Percentiles rank a stretch among this genome's conserved stretches.
These are phyloP conservation scores for Trichoderma erinaceum DNA, from an alignment of 495 filamentous ascomycete genomes.

Conservation along the genomic window DNA sequence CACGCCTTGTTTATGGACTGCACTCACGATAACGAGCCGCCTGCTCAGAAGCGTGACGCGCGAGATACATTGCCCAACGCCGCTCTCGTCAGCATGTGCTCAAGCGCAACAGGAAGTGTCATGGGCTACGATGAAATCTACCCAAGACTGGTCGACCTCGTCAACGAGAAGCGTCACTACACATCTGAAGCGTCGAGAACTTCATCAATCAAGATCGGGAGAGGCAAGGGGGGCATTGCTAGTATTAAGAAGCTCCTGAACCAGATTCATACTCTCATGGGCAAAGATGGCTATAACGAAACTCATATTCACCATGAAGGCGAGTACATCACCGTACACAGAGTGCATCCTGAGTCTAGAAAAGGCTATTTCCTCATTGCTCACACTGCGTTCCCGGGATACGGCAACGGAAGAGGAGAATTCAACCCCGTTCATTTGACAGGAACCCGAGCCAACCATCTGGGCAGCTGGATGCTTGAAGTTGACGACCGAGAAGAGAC, in stretches of 20 bases:
- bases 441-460: slow-evolving; percentile 66
- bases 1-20: slow-evolving; percentile 99
- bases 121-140: slow-evolving; percentile 99
- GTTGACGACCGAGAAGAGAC: slow-evolving; percentile 65
- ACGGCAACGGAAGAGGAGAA: slow-evolving; percentile 69
- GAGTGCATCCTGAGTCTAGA: slow-evolving; percentile 82
- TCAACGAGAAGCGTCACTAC: slow-evolving; percentile 79
- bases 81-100: slow-evolving; percentile 91
- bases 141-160: slow-evolving; percentile 82
- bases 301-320: slow-evolving; percentile 95
- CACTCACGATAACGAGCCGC: slow-evolving; percentile 96
- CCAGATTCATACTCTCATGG: slow-evolving; percentile 88
- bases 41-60: slow-evolving; percentile 91
- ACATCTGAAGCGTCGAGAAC: slow-evolving; percentile 59
- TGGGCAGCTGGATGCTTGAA: slow-evolving; percentile 85
- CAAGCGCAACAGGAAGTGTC: slow-evolving; percentile 86
- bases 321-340: slow-evolving; percentile 92
- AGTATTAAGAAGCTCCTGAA: slow-evolving; percentile 87
- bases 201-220: slow-evolving; percentile 50
- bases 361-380: slow-evolving; percentile 93
- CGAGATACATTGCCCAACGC: slow-evolving; percentile 94
- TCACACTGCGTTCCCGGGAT: slow-evolving; percentile 88
- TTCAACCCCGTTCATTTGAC: slow-evolving; percentile 70
- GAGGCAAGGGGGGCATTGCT: slow-evolving; percentile 73
- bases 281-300: slow-evolving; percentile 86